phyloP scores from a whole-genome alignment of 2,329 filamentous ascomycete species.

The Venturia aucupariae region DNA sequence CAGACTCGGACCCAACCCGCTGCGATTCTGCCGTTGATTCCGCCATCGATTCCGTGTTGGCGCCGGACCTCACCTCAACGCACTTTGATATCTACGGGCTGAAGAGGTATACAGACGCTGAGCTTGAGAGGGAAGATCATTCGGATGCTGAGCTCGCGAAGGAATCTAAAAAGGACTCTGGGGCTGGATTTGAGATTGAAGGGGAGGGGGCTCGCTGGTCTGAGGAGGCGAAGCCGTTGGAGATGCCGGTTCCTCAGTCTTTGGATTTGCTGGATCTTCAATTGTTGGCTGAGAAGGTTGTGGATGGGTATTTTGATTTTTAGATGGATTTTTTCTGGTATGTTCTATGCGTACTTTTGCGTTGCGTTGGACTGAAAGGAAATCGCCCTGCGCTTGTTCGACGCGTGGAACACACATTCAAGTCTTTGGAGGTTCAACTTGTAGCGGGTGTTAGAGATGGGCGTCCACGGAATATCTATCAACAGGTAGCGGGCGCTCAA shows the following conservation, averaged over 20 bases:
- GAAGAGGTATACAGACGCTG: not conserved
- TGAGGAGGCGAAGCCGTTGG: not conserved
- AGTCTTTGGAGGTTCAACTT: no score
- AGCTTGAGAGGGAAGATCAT: not conserved
- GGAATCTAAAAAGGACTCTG: not conserved
- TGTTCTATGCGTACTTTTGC: no score
- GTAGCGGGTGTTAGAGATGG: no score
- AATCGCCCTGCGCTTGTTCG: no score
- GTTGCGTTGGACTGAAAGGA: no score
- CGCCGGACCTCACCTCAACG: not conserved
- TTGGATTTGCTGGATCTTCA: not conserved
- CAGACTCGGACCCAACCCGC: not conserved
- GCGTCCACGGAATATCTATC: no score
- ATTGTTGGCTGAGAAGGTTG: not conserved
- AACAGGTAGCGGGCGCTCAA: no score
- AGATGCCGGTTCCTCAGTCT: not conserved
- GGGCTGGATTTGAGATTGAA: not conserved
- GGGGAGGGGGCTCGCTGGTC: not conserved
- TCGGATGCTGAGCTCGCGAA: no score
- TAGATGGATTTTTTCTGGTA: not conserved
- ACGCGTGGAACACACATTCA: no score
- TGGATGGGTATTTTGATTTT: not conserved
- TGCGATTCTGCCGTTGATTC: not conserved
- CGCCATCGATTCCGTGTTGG: not conserved
- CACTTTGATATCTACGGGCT: not conserved